Percentiles rank a stretch among this genome's conserved stretches.
These are phyloP conservation scores for Silene latifolia DNA, from an alignment of 148 eudicot species.

Conservation along the genomic window DNA sequence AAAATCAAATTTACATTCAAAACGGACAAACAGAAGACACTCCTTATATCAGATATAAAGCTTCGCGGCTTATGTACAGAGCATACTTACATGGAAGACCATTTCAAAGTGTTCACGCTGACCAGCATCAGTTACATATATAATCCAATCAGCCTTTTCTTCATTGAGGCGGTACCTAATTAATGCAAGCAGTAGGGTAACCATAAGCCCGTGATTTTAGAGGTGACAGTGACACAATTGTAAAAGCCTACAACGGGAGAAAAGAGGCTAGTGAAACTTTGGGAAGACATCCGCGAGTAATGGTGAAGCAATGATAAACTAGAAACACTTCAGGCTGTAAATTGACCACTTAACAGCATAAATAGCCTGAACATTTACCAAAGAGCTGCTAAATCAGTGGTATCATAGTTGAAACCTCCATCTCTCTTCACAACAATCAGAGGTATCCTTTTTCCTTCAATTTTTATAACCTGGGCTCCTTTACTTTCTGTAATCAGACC, in stretches of 20 bases:
- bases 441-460: constrained; percentile 78
- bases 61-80: constrained; percentile 1
- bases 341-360: not conserved
- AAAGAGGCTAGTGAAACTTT: not conserved
- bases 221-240: not conserved
- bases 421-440: constrained; percentile 90
- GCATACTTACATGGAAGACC: constrained; percentile 70
- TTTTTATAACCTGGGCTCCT: constrained; percentile 85
- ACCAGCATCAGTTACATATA: constrained; percentile 93
- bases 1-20: too few species aligned
- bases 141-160: constrained; percentile 94
- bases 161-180: constrained; percentile 93
- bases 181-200: constrained; percentile 12
- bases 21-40: too few species aligned
- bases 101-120: constrained; percentile 95
- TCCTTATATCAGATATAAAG: too few species aligned
- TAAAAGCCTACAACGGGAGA: not conserved
- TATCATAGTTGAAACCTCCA: constrained; percentile 96
- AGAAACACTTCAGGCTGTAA: not conserved
- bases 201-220: constrained; percentile 3
- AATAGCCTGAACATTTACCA: constrained; percentile 44
- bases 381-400: constrained; percentile 91
- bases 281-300: not conserved
- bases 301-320: not conserved
- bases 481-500: constrained; percentile 80